A percentile compares a stretch with the other conserved stretches of the same genome.
Evolutionary conservation across 805 yeast genomes (phyloP).

Genomic region (Saccharomycopsis capsularis): DNA sequence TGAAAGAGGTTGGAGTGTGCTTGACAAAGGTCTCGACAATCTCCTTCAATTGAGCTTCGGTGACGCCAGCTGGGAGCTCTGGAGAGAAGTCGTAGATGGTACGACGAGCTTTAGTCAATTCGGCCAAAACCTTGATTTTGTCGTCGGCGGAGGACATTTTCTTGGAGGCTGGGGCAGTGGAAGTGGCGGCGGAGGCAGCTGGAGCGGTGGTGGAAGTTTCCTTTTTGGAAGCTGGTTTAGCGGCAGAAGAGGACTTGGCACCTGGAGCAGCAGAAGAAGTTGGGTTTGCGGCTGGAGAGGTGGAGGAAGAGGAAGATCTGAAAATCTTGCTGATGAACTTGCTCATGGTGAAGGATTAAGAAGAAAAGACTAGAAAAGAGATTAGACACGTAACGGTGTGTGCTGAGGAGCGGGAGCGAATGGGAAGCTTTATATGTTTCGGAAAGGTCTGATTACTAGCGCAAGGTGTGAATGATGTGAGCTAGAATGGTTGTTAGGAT

Average conservation of each 20-base stretch:
- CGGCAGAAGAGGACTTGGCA: not conserved
- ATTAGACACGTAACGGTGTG: no score
- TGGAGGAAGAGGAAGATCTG: not conserved
- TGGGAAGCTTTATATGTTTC: no score
- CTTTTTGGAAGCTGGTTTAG: not conserved
- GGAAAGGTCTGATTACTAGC: no score
- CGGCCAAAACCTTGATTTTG: slow-evolving; percentile 7
- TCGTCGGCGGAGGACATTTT: slow-evolving; percentile 6
- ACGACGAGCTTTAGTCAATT: slow-evolving; percentile 26
- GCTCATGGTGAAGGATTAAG: not conserved
- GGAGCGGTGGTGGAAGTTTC: not conserved
- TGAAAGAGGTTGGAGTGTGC: slow-evolving; percentile 46
- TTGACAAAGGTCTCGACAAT: slow-evolving; percentile 39
- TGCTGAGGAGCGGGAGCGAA: no score
- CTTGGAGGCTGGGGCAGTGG: not conserved
- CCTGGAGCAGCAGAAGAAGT: not conserved
- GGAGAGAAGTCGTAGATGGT: slow-evolving; percentile 41
- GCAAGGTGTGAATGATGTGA: no score
- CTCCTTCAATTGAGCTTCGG: slow-evolving; percentile 34
- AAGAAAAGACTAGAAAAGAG: no score
- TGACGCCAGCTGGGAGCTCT: slow-evolving; percentile 36
- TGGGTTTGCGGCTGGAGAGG: not conserved
- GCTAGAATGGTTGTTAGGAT: no score
- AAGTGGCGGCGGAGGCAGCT: not conserved
- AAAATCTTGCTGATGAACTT: not conserved